A percentile compares a stretch with the other conserved stretches of the same genome.
These are phyloP conservation scores for Plasmodium inui DNA, from an alignment of 169 alveolate species.

Conservation along the genomic window DNA sequence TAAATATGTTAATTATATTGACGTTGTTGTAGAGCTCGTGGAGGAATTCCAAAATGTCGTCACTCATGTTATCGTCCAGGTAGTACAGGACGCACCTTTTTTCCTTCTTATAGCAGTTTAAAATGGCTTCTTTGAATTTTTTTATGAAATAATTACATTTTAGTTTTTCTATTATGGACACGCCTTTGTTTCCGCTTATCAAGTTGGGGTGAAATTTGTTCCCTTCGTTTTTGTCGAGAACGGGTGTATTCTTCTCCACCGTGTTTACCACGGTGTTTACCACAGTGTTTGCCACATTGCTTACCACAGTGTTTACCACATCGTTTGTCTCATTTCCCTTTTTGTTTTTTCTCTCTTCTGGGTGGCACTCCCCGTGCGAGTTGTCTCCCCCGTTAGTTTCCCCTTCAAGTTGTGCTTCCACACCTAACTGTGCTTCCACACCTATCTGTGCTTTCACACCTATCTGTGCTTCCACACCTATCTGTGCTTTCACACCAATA, in stretches of 20 bases:
- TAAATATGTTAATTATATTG: conserved; percentile 56
- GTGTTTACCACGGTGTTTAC: not conserved
- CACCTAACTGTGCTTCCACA: not conserved
- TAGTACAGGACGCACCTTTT: conserved; percentile 71
- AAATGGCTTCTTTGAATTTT: conserved; percentile 71
- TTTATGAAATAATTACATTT: conserved; percentile 66
- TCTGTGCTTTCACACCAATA: too few relatives aligned
- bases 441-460: not conserved
- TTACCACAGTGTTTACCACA: not conserved
- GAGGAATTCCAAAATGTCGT: conserved; percentile 67
- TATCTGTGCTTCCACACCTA: not conserved
- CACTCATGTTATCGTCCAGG: conserved; percentile 64
- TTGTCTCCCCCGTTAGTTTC: not conserved
- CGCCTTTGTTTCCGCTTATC: conserved; percentile 8
- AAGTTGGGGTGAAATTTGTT: not conserved
- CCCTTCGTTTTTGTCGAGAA: conserved; percentile 11
- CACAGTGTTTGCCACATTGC: not conserved
- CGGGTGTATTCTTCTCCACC: not conserved
- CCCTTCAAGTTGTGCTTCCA: not conserved
- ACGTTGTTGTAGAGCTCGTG: conserved; percentile 66
- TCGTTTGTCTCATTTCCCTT: not conserved
- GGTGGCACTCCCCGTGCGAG: not conserved
- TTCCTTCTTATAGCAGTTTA: conserved; percentile 72
- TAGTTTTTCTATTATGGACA: conserved; percentile 43
- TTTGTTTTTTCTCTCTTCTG: not conserved